Base-by-base conservation (phyloP, 495 filamentous ascomycete genomes). In the Aspergillus nanangensis region DNA sequence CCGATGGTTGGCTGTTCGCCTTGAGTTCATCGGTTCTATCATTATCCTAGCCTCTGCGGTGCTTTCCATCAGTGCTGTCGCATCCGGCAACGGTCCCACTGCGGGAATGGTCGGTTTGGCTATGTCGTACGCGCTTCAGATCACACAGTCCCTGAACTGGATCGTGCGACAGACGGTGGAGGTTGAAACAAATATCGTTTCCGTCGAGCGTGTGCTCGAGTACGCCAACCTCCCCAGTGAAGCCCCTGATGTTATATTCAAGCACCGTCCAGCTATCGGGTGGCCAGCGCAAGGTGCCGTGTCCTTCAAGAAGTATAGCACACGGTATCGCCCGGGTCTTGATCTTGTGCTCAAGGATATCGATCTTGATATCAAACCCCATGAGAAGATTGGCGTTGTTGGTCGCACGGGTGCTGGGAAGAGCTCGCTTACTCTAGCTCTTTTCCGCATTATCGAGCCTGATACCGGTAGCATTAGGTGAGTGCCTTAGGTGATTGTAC, bases 131-230 rank as follows among this genome's bases (percentile, higher is more conserved):
- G 93, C 90, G 38, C 76, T 99, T 50, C 88, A 96, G 70, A 97
- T 97, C 60, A 99, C 94, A 15, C 86, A 89, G 58, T 94, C 91
- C n/a, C 75, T 99, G 50, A 99, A 99, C 72, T 99, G 93, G 93
- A 96, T 99, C 56, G 94, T 99, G 36, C 86, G 94, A 43, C 94
- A 99, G 70, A 96, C 93, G 3, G 94, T 99, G 13, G 94, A 99
- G 67, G 94, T 97, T 23, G 94, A 99, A 74, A 97, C 93, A 29
- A 99, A 99, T 67, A 97, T 97, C 50, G 92, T 99, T 45, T 95
- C 94, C 9, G 94, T 99, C 43, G 94, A 99, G 77, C 85, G 94
- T 48, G 89, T 97, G 33, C 83, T 97, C 47, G 94, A 99, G 68
- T 99, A 99, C 65, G 88, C 93, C 45, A 79, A 79, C 50, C 79